Evolutionary conservation across 2,329 filamentous ascomycete species (phyloP), one percentile per base, ranked within the genome.

Genomic region (Aspergillus ustus): DNA sequence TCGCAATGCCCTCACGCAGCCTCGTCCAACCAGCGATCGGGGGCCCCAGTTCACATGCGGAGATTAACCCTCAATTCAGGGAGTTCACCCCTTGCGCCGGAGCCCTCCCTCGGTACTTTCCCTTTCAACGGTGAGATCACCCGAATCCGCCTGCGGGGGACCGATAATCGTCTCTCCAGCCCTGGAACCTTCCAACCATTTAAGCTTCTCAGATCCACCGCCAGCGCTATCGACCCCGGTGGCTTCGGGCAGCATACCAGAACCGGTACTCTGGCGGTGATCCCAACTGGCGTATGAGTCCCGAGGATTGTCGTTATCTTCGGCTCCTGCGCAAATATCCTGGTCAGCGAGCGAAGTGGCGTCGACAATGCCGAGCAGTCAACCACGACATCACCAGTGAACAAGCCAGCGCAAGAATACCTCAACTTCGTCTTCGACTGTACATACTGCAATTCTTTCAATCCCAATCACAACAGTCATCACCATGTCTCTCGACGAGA

Each of bases 401-500:
- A 28, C 34, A 40, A 40, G 11, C 13, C 34, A 13, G 11, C 6
- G 25, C 25, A 31, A 28, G 25, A 17, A n/a, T 51, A 9, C 31
- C 11, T 11, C 49, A 9, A 31, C 20, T 19, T 7, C 49, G n/a
- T 31, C 11, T 7, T 31, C 25, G n/a, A n/a, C n/a, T n/a, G n/a
- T n/a, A n/a, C n/a, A n/a, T n/a, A n/a, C n/a, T n/a, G n/a, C n/a
- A n/a, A n/a, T n/a, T n/a, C n/a, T n/a, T n/a, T n/a, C n/a, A n/a
- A n/a, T n/a, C n/a, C n/a, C n/a, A n/a, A n/a, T n/a, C n/a, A n/a
- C n/a, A n/a, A n/a, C n/a, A 40, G 34, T 13, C 34, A 29, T 34
- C 34, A 52, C 4, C 44, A 63, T 53, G 61, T 48, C 59, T 9
- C 49, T 61, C 43, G 53, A 59, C 53, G 57, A 61, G 61, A 67